phyloP scores from a whole-genome alignment of 306 rosid species.

The Erythrophleum fordii region DNA sequence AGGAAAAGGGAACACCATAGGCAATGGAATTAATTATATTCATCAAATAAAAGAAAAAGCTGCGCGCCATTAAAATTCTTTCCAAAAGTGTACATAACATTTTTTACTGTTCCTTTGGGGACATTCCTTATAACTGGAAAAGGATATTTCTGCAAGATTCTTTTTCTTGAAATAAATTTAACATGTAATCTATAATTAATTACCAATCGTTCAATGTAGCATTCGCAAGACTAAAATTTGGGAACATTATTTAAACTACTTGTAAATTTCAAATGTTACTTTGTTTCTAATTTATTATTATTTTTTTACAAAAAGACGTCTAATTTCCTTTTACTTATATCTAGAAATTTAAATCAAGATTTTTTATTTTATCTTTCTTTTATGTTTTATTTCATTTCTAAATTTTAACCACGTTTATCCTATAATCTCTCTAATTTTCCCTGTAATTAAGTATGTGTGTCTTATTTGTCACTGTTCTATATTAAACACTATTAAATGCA shows the following conservation, averaged over 20 bases:
- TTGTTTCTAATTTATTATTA: neutral
- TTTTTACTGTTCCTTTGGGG: neutral
- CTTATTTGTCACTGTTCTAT: neutral
- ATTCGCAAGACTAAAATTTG: no score
- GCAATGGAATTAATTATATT: slow-evolving; percentile 5
- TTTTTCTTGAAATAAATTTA: no score
- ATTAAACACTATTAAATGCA: no score
- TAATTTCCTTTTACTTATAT: neutral
- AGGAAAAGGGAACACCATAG: slow-evolving; percentile 5
- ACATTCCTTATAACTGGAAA: neutral
- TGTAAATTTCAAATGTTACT: neutral
- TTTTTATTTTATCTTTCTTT: neutral
- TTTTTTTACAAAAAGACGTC: neutral
- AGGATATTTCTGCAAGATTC: neutral
- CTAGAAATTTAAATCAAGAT: neutral
- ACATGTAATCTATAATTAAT: no score
- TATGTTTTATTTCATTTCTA: neutral
- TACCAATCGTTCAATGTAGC: no score
- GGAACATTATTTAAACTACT: no score
- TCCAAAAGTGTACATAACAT: neutral
- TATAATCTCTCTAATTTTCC: neutral
- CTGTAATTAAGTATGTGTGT: neutral
- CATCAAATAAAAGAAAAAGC: neutral
- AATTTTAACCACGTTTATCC: neutral
- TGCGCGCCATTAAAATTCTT: neutral